phyloP scores from a whole-genome alignment of 2,329 filamentous ascomycete genomes.

The Monilinia vaccinii-corymbosi region DNA sequence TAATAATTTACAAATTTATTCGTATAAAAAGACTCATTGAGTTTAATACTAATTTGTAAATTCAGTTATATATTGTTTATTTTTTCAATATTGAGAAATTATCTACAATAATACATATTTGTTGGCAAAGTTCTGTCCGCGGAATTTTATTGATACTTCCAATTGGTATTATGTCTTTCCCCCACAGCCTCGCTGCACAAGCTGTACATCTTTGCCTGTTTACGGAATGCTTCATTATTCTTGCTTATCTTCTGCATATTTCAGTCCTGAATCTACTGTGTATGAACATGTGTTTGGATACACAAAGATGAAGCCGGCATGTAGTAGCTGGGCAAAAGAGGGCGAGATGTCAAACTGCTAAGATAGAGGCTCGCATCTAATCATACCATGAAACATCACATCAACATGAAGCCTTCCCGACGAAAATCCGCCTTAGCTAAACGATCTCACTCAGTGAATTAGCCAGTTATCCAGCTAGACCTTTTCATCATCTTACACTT shows the following conservation, averaged over 20 bases:
- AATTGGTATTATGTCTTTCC: background rate
- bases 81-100: background rate
- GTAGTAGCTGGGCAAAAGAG: background rate
- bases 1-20: background rate
- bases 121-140: background rate
- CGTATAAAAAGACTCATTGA: background rate
- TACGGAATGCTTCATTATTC: background rate
- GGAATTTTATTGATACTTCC: background rate
- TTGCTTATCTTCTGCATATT: background rate
- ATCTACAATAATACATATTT: background rate
- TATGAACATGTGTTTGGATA: background rate
- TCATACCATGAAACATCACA: background rate
- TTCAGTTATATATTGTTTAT: too few relatives aligned
- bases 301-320: background rate
- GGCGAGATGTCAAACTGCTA: background rate
- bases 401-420: background rate
- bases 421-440: constrained; percentile 3
- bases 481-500: background rate
- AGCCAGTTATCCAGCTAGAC: background rate
- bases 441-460: constrained; percentile 1
- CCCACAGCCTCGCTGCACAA: constrained; percentile 25
- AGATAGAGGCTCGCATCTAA: background rate
- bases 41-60: background rate
- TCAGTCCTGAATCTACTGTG: background rate
- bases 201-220: constrained; percentile 17